Percentiles rank a stretch among this genome's conserved stretches.
phyloP scores from a whole-genome alignment of 2,329 filamentous ascomycete species.

The Sclerotinia borealis region DNA sequence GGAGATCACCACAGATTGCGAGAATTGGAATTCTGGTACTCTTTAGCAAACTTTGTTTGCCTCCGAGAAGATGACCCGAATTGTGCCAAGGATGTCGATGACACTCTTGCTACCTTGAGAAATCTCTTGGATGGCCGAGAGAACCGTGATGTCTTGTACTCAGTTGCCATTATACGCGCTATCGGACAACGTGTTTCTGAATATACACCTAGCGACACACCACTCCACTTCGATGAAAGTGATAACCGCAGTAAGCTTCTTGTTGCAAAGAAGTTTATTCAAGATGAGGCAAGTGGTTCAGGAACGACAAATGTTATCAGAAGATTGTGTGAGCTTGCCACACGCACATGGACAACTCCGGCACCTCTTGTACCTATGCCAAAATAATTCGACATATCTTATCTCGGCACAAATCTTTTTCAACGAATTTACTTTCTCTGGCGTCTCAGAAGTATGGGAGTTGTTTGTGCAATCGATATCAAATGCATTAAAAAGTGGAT shows the following conservation, averaged over 20 bases:
- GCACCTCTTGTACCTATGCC: slow-evolving; percentile 8
- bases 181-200: slow-evolving; percentile 60
- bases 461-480: slow-evolving; percentile 2
- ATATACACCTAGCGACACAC: slow-evolving; percentile 49
- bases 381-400: slow-evolving; percentile 1
- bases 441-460: slow-evolving; percentile 6
- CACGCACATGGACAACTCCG: slow-evolving; percentile 36
- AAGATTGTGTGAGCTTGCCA: slow-evolving; percentile 62
- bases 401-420: neutral
- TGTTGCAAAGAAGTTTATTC: slow-evolving; percentile 64
- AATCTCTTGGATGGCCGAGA: slow-evolving; percentile 72
- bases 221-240: slow-evolving; percentile 58
- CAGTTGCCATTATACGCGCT: slow-evolving; percentile 73
- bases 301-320: slow-evolving; percentile 70
- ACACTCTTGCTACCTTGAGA: slow-evolving; percentile 59
- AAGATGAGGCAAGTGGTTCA: slow-evolving; percentile 57
- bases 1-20: slow-evolving; percentile 50
- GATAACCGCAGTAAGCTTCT: slow-evolving; percentile 61
- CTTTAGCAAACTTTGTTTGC: slow-evolving; percentile 66
- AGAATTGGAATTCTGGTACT: slow-evolving; percentile 78
- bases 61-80: slow-evolving; percentile 54
- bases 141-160: slow-evolving; percentile 86
- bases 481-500: slow-evolving; percentile 10
- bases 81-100: slow-evolving; percentile 55
- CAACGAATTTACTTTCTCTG: slow-evolving; percentile 10